Conservation (phyloP, 2,329 filamentous ascomycete genomes). For the Trichothecium roseum region DNA sequence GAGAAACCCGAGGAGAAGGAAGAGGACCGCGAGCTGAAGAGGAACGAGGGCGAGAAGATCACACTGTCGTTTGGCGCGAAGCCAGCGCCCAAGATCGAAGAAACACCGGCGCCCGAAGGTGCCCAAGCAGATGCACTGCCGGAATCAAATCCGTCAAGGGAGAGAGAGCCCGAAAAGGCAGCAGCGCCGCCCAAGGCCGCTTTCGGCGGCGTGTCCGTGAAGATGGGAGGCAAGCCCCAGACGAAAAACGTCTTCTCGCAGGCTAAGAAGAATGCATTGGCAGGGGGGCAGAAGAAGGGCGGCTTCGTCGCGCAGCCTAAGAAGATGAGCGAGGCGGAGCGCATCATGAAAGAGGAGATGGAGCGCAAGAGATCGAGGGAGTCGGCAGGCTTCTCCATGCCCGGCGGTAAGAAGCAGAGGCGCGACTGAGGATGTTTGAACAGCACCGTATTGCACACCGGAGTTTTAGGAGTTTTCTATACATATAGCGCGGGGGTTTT, state of each 20-base stretch:
- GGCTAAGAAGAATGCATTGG: constrained; percentile 59
- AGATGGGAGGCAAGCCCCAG: constrained; percentile 52
- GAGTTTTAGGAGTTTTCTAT: background rate
- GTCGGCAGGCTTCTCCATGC: constrained; percentile 31
- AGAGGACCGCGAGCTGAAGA: constrained; percentile 38
- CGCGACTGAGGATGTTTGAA: constrained; percentile 1
- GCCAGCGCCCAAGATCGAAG: constrained; percentile 11
- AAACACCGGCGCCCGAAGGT: constrained; percentile 3
- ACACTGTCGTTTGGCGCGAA: constrained; percentile 55
- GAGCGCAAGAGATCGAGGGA: constrained; percentile 55
- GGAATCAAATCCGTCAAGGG: background rate
- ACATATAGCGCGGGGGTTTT: too few relatives aligned
- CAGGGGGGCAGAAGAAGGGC: constrained; percentile 49
- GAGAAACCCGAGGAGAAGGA: constrained; percentile 29
- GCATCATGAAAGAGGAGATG: constrained; percentile 81
- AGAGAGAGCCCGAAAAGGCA: background rate
- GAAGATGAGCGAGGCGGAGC: constrained; percentile 80
- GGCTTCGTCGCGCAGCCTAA: constrained; percentile 51
- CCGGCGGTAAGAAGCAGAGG: constrained; percentile 42
- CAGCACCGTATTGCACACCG: too few relatives aligned
- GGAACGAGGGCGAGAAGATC: constrained; percentile 65
- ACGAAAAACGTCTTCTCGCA: constrained; percentile 67
- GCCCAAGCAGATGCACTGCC: constrained; percentile 6
- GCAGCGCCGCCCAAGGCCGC: constrained; percentile 19
- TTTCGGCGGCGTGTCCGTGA: constrained; percentile 46